A percentile compares a stretch with the other conserved stretches of the same genome.
Evolutionary conservation across 1,284 basidiomycete species (phyloP).

Genomic region (Sphaerobolus stellatus): DNA sequence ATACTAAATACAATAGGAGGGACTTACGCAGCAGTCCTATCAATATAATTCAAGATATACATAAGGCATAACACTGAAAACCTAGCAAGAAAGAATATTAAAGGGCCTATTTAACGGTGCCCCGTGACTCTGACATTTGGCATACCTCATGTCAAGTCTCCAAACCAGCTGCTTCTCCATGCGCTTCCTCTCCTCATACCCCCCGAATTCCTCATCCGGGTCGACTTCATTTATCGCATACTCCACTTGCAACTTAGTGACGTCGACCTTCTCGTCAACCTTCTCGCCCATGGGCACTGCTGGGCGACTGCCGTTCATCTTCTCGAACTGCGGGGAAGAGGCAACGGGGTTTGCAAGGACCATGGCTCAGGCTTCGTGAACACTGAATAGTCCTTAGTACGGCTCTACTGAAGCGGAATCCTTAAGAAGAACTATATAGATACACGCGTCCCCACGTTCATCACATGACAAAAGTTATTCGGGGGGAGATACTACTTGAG

Average conservation of each 20-base stretch:
- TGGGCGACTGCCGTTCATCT: neutral
- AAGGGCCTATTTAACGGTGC: neutral
- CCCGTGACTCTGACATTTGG: neutral
- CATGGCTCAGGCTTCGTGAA: too few relatives aligned
- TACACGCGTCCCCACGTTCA: too few relatives aligned
- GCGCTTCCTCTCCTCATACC: constrained; percentile 14
- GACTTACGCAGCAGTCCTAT: constrained; percentile 7
- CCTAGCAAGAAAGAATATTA: neutral
- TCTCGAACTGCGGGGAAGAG: neutral
- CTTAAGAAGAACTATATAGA: too few relatives aligned
- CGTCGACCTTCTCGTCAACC: neutral
- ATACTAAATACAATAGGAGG: too few relatives aligned
- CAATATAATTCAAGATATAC: constrained; percentile 68
- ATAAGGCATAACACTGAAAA: constrained; percentile 36
- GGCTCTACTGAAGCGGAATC: too few relatives aligned
- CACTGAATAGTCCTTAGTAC: too few relatives aligned
- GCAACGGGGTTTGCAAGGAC: neutral
- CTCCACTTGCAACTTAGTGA: neutral
- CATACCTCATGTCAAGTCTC: constrained; percentile 1
- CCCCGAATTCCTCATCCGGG: constrained; percentile 18
- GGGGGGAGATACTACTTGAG: too few relatives aligned
- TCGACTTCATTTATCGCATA: constrained; percentile 9
- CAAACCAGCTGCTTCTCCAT: constrained; percentile 19
- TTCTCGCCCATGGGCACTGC: neutral
- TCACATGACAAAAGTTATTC: too few relatives aligned